Conservation (phyloP, 1,139 yeast species). For the Sugiyamaella castrensis region DNA sequence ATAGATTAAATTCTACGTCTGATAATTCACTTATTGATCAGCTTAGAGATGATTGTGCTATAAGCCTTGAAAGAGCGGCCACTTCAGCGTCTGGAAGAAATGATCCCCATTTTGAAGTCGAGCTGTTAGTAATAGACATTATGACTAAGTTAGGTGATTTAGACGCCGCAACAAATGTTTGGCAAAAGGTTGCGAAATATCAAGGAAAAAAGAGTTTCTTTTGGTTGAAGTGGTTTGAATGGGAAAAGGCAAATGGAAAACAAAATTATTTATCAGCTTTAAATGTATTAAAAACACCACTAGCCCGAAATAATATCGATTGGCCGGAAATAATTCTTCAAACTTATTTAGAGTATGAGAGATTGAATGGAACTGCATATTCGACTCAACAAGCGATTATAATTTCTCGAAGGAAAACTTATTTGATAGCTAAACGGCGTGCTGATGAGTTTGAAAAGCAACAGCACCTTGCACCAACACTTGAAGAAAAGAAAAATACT, state of each 20-base stretch:
- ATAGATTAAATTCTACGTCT: not conserved
- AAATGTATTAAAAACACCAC: conserved; percentile 39
- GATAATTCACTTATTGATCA: conserved; percentile 1
- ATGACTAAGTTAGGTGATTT: not conserved
- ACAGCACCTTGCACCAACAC: not conserved
- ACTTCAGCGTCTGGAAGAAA: conserved; percentile 11
- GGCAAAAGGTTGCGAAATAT: conserved; percentile 35
- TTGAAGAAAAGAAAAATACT: too few species aligned
- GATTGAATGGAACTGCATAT: conserved; percentile 38
- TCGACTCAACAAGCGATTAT: conserved; percentile 32
- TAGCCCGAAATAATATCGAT: conserved; percentile 41
- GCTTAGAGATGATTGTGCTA: conserved; percentile 1
- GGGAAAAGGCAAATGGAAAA: conserved; percentile 39
- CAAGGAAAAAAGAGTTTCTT: conserved; percentile 43
- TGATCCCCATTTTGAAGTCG: conserved; percentile 20
- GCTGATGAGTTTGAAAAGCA: conserved; percentile 2
- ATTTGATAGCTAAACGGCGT: conserved; percentile 8
- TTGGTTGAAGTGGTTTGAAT: conserved; percentile 49
- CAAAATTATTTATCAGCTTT: conserved; percentile 24
- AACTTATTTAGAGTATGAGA: conserved; percentile 46
- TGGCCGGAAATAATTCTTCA: conserved; percentile 52
- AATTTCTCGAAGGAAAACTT: conserved; percentile 14
- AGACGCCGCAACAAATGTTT: conserved; percentile 33
- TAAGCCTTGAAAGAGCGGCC: conserved; percentile 1
- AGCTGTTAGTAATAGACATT: conserved; percentile 15